Percentiles rank a stretch among this genome's conserved stretches.
Conservation (phyloP, 192 early-diverging fungal species). For the Phycomyces blakesleeanus region DNA sequence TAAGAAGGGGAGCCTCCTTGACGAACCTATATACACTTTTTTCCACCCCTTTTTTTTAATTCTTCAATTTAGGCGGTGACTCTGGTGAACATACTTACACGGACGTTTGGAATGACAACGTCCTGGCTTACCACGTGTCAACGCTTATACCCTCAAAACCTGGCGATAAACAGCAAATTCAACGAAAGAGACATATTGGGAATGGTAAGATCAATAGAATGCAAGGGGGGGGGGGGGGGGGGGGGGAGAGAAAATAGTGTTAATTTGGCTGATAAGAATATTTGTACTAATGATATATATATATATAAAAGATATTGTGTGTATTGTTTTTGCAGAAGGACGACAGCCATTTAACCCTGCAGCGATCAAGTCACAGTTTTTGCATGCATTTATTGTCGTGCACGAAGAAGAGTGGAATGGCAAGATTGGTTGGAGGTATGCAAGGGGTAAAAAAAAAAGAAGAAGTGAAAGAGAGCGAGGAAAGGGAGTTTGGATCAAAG, state of each 20-base stretch:
- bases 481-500: not conserved
- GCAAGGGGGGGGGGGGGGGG: not conserved
- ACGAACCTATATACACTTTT: not conserved
- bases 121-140: conserved; percentile 76
- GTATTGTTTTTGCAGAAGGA: conserved; percentile 55
- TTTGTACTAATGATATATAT: not conserved
- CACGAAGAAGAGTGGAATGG: conserved; percentile 28
- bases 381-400: conserved; percentile 56
- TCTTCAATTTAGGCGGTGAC: conserved; percentile 48
- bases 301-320: conserved; percentile 53
- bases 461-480: not conserved
- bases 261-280: no score
- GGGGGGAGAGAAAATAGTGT: not conserved
- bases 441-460: not conserved
- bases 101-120: conserved; percentile 71
- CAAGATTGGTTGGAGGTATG: conserved; percentile 27
- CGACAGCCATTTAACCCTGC: conserved; percentile 48
- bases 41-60: not conserved
- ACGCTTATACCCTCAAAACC: conserved; percentile 66
- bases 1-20: not conserved
- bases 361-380: conserved; percentile 56
- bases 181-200: conserved; percentile 60
- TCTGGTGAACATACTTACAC: conserved; percentile 66
- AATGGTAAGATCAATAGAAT: conserved; percentile 37
- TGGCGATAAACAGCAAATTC: conserved; percentile 67